Base-by-base conservation (phyloP, 148 eudicot species). In the Nyssa sinensis region DNA sequence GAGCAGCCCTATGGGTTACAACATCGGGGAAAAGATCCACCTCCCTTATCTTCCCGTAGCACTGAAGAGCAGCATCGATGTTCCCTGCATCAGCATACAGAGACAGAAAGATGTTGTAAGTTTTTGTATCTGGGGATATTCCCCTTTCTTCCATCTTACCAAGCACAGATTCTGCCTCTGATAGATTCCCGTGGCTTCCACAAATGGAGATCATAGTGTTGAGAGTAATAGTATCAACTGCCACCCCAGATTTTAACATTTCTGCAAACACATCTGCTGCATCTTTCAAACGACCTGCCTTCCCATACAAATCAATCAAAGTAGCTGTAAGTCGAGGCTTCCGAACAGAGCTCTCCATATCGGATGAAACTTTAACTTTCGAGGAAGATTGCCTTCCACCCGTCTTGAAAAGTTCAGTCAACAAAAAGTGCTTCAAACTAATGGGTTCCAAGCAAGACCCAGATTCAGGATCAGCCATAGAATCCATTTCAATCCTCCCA, bases 281-380 rank as follows among this genome's bases (percentile, higher is more conserved):
- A 61, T 89, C 97, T 76, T 71, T 83, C 78, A 93, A 80, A 7
- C 90, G 80, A 49, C 96, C 98, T 12, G 91, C 92, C 80, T 93
- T 93, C 21, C 97, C 96, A 78, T 93, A 93, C 78, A 93, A 89
- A 81, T 93, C 97, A 75, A 93, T 91, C 78, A 93, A 77, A 13
- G 98, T 89, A 78, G 88, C 74, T 0, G 94, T 82, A 30, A 88
- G 87, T 60, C 64, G 82, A 47, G 94, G 94, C 74, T 81, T 89
- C 58, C 82, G 79, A 8, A 75, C 83, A 78, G 47, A 55, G 71
- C 41, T 75, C 55, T 85, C 87, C 39, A 62, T 53, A 28, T 80
- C 84, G 7, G 78, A 64, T 17, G 76, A 29, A 65, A 75, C 77
- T 14, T 24, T 13, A 33, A 4, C 49, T 24, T 66, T 78, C n/a